Evolutionary conservation across 352 stramenopile genomes (phyloP).

Genomic region (Achlya hypogyna): DNA sequence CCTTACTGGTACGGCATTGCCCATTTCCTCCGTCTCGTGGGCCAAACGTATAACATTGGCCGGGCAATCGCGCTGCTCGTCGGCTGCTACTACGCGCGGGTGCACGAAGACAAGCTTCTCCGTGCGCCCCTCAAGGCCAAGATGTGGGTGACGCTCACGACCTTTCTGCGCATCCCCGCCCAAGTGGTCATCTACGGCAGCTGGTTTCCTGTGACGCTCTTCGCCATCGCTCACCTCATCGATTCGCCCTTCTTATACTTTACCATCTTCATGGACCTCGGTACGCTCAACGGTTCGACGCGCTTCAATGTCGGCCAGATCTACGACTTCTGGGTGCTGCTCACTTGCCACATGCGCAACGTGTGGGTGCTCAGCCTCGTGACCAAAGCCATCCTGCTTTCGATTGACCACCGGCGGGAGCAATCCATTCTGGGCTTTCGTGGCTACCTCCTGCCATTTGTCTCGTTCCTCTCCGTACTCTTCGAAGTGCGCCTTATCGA

Average conservation of each 20-base stretch:
- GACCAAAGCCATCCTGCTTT: neutral
- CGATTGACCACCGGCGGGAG: neutral
- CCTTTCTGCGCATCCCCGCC: neutral
- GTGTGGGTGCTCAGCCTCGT: neutral
- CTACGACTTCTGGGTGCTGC: neutral
- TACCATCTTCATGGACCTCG: neutral
- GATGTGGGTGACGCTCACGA: neutral
- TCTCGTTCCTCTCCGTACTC: neutral
- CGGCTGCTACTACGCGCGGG: neutral
- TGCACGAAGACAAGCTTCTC: neutral
- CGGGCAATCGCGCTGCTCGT: neutral
- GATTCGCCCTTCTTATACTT: slow-evolving; percentile 3
- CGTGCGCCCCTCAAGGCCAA: neutral
- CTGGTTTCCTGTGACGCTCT: neutral
- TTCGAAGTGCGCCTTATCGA: neutral
- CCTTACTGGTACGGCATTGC: neutral
- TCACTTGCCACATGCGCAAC: slow-evolving; percentile 3
- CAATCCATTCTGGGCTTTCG: neutral
- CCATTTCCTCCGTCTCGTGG: neutral
- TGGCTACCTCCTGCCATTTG: neutral
- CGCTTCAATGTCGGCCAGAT: neutral
- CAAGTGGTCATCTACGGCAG: slow-evolving; percentile 10
- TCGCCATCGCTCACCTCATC: neutral
- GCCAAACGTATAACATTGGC: slow-evolving; percentile 6
- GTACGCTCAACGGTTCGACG: neutral